A percentile compares a stretch with the other conserved stretches of the same genome.
Evolutionary conservation across 2,329 filamentous ascomycete genomes (phyloP).

Genomic region (Monosporascus cannonballus): DNA sequence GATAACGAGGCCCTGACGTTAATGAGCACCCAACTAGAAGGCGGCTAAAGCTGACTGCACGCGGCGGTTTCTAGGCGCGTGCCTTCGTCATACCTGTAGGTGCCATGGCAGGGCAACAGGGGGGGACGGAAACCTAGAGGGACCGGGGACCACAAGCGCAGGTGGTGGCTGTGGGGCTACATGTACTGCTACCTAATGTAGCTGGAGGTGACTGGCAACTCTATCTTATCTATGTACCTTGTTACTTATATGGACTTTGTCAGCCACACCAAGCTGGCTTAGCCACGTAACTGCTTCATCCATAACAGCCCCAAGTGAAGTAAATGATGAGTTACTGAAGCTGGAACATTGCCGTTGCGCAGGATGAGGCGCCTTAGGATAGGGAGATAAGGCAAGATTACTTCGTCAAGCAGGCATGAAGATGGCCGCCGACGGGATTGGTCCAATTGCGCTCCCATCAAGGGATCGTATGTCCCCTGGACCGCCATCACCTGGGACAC

Average conservation of each 20-base stretch:
- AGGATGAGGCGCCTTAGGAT: not conserved
- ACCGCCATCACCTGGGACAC: constrained; percentile 26
- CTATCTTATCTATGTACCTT: not conserved
- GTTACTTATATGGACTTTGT: not conserved
- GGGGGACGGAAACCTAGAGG: too few relatives aligned
- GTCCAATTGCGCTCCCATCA: constrained; percentile 18
- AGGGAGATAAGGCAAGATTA: constrained; percentile 2
- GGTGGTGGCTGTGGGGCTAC: too few relatives aligned
- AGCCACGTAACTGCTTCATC: not conserved
- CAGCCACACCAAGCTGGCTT: not conserved
- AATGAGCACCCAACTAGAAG: not conserved
- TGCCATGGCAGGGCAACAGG: too few relatives aligned
- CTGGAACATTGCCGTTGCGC: not conserved
- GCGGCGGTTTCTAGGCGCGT: not conserved
- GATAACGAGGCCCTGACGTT: too few relatives aligned
- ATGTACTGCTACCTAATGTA: too few relatives aligned
- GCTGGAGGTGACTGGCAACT: too few relatives aligned
- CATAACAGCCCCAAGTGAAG: not conserved
- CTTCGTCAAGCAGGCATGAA: constrained; percentile 7
- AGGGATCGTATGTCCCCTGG: constrained; percentile 20
- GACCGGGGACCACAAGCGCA: too few relatives aligned
- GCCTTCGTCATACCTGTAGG: not conserved
- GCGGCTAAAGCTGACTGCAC: not conserved
- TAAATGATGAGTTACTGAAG: not conserved
- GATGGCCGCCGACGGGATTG: constrained; percentile 25